Conservation (phyloP, 2,329 filamentous ascomycete species). For the Dothistroma pini region DNA sequence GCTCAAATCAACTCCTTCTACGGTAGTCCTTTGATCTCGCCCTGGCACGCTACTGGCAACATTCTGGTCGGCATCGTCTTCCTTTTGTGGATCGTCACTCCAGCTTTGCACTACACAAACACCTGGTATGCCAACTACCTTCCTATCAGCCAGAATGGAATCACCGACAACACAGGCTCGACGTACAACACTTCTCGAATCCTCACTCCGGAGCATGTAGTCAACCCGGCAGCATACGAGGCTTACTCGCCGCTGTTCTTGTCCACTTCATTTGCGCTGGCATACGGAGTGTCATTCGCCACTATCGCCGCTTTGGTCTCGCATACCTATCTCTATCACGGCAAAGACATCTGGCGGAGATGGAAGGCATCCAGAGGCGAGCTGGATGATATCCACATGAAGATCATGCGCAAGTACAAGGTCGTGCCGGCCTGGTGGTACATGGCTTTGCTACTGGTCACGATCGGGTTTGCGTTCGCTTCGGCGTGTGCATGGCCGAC, state of each 20-base stretch:
- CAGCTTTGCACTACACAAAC: conserved; percentile 58
- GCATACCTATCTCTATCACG: conserved; percentile 82
- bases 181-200: conserved; percentile 80
- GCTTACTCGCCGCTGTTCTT: conserved; percentile 79
- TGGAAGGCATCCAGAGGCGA: conserved; percentile 54
- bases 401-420: conserved; percentile 76
- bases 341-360: conserved; percentile 74
- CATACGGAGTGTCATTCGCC: conserved; percentile 82
- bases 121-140: conserved; percentile 77
- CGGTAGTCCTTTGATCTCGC: conserved; percentile 57
- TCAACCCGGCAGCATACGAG: conserved; percentile 70
- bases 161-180: conserved; percentile 84
- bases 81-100: conserved; percentile 24
- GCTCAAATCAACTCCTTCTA: conserved; percentile 76
- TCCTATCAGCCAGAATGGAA: conserved; percentile 77
- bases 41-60: conserved; percentile 36
- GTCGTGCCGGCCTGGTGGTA: conserved; percentile 83
- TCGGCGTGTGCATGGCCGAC: conserved; percentile 59
- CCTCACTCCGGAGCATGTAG: conserved; percentile 71
- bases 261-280: conserved; percentile 81
- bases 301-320: conserved; percentile 73
- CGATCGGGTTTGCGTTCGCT: conserved; percentile 21
- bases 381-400: conserved; percentile 74
- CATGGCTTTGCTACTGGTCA: conserved; percentile 20
- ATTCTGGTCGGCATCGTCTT: conserved; percentile 23